Base-by-base conservation (phyloP, 345 rosid species). In the Durio zibethinus region DNA sequence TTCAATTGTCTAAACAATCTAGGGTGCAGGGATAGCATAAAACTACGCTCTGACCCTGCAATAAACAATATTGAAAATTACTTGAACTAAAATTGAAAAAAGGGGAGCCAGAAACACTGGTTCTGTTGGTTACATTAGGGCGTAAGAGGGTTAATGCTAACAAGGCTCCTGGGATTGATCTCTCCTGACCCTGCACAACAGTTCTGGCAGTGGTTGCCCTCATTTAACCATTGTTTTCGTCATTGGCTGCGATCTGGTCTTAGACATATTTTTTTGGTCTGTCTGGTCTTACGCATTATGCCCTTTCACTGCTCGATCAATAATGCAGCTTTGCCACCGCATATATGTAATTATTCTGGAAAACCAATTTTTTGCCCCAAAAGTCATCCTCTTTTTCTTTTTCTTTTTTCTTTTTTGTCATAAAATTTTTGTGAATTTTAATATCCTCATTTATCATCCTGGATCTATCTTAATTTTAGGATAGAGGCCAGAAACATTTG, bases 341-440 rank as follows among this genome's bases (percentile, higher is more conserved):
- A 47, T 15, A 47, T 70, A 29, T 71, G 43, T 31, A 31, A 10
- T 18, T 71, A 10, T 50, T 18, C 29, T 33, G 18, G 20, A 72
- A 70, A 70, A 50, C 16, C 43, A 52, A 31, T 72, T 71, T 72
- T 71, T 72, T 71, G 10, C 73, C 6, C 7, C 23, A 69, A 45
- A 45, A 69, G 38, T 69, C 14, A 45, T 45, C 21, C 56, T 25
- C 54, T 16, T 16, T 15, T 69, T 18, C 14, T 60, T 21, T 43
- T 68, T 68, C 12, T 36, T 8, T 54, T 5, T 53, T 53, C n/a
- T 53, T 59, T 53, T 53, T n/a, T 1, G 20, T 9, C 29, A 70
- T 70, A 27, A 71, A 10, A 50, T 31, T 48, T 56, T 67, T 29
- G 48, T 75, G 42, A 27, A 40, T 21, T 75, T 27, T 33, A 56